phyloP scores from a whole-genome alignment of 768 basidiomycete genomes.

The Dictyophora rubrovolvata region DNA sequence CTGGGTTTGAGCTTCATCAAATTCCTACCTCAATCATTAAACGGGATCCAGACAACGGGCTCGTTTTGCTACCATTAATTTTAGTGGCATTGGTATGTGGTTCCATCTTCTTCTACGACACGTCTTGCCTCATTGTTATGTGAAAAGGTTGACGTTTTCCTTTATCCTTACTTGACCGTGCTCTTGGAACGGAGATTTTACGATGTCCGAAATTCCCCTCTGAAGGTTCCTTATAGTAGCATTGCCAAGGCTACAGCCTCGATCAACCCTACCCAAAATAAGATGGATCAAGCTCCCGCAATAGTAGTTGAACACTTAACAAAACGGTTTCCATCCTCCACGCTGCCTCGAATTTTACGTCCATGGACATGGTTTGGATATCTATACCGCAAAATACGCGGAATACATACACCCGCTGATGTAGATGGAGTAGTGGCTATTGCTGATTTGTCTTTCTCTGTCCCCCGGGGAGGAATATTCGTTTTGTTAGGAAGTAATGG shows the following conservation, averaged over 20 bases:
- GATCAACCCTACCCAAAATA: neutral
- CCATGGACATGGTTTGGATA: neutral
- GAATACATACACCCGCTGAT: neutral
- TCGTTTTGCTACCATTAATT: conserved; percentile 47
- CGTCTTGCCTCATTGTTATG: neutral
- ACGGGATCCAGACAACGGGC: conserved; percentile 49
- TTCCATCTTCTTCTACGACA: neutral
- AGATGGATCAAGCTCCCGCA: neutral
- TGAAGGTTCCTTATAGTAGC: neutral
- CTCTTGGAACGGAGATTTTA: conserved; percentile 52
- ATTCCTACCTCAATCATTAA: conserved; percentile 43
- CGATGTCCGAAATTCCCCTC: conserved; percentile 37
- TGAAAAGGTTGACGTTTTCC: conserved; percentile 53
- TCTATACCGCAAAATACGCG: neutral
- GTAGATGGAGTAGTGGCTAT: conserved; percentile 53
- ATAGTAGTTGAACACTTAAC: conserved; percentile 9
- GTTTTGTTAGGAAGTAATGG: conserved; percentile 69
- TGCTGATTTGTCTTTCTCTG: conserved; percentile 51
- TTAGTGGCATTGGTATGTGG: conserved; percentile 52
- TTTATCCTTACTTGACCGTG: conserved; percentile 62
- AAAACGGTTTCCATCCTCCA: conserved; percentile 9
- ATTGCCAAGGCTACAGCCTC: neutral
- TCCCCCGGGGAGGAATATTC: conserved; percentile 68
- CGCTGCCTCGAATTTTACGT: neutral
- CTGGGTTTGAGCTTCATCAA: conserved; percentile 55